Evolutionary conservation across 176 grass and related monocot species (phyloP).

Genomic region (Eleusine coracana): DNA sequence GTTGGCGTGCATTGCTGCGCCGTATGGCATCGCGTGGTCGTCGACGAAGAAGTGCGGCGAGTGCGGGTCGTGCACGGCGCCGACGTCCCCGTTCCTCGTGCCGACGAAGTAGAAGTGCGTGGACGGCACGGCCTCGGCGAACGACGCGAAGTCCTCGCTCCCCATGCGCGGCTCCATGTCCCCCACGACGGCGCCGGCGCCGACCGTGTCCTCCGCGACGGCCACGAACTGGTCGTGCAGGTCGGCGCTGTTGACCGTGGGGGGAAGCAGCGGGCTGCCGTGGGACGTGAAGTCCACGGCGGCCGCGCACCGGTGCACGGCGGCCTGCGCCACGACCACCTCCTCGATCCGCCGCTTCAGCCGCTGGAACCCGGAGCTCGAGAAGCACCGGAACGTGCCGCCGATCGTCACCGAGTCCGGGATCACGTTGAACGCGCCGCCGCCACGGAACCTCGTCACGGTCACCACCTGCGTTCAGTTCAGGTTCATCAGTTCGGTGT

Average conservation of each 20-base stretch:
- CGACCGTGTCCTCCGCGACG: slow-evolving; percentile 62
- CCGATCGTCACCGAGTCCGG: slow-evolving; percentile 84
- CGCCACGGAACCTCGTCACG: slow-evolving; percentile 76
- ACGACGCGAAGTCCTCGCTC: slow-evolving; percentile 80
- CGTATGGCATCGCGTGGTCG: slow-evolving; percentile 72
- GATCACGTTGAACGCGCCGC: slow-evolving; percentile 78
- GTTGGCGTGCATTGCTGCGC: slow-evolving; percentile 77
- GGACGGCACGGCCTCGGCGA: slow-evolving; percentile 59
- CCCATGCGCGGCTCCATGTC: slow-evolving; percentile 62
- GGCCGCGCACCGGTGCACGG: slow-evolving; percentile 77
- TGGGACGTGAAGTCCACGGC: slow-evolving; percentile 57
- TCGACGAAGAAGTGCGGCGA: slow-evolving; percentile 78
- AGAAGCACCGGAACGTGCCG: slow-evolving; percentile 92
- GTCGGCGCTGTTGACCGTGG: slow-evolving; percentile 56
- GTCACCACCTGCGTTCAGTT: slow-evolving; percentile 65
- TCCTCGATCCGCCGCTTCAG: slow-evolving; percentile 85
- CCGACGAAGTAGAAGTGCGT: slow-evolving; percentile 89
- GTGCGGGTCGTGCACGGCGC: slow-evolving; percentile 44
- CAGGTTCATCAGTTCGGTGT: no score
- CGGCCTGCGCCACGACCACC: slow-evolving; percentile 79
- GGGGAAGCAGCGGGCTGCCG: slow-evolving; percentile 52
- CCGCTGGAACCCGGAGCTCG: slow-evolving; percentile 61
- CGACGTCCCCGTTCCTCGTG: slow-evolving; percentile 40
- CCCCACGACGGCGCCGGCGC: slow-evolving; percentile 40
- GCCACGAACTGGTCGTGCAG: slow-evolving; percentile 69